phyloP scores from a whole-genome alignment of 306 rosid genomes.

The Ochetophila trinervis region DNA sequence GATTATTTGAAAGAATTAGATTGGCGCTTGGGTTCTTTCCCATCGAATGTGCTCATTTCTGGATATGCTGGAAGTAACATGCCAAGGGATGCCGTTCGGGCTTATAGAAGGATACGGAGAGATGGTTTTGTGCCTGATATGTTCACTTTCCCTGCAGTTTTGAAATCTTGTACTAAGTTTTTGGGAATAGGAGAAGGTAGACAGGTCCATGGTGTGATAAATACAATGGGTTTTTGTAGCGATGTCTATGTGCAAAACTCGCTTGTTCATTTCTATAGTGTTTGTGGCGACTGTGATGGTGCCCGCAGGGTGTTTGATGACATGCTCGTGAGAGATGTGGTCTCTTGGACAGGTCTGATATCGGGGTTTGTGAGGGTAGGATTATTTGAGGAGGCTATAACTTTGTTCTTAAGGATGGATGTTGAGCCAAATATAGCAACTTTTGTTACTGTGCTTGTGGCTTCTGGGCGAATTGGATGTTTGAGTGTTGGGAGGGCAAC shows the following conservation, averaged over 20 bases:
- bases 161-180: slow-evolving; percentile 76
- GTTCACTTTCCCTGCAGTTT: slow-evolving; percentile 56
- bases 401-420: slow-evolving; percentile 43
- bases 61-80: slow-evolving; percentile 33
- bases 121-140: slow-evolving; percentile 68
- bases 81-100: slow-evolving; percentile 41
- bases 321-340: slow-evolving; percentile 74
- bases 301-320: slow-evolving; percentile 66
- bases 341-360: slow-evolving; percentile 77
- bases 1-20: slow-evolving; percentile 61
- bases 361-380: slow-evolving; percentile 60
- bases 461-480: slow-evolving; percentile 53
- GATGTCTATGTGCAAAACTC: slow-evolving; percentile 59
- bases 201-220: slow-evolving; percentile 52
- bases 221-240: slow-evolving; percentile 46
- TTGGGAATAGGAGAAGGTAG: slow-evolving; percentile 51
- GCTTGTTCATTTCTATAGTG: slow-evolving; percentile 49
- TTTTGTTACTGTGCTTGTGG: slow-evolving; percentile 56
- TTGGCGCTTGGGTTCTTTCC: slow-evolving; percentile 60
- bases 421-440: slow-evolving; percentile 65
- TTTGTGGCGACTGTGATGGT: slow-evolving; percentile 46
- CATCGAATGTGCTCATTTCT: slow-evolving; percentile 54
- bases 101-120: slow-evolving; percentile 41
- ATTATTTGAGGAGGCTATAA: slow-evolving; percentile 44
- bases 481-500: slow-evolving; percentile 57